Evolutionary conservation across 2,329 filamentous ascomycete species (phyloP).

Genomic region (Aspergillus viridinutans): DNA sequence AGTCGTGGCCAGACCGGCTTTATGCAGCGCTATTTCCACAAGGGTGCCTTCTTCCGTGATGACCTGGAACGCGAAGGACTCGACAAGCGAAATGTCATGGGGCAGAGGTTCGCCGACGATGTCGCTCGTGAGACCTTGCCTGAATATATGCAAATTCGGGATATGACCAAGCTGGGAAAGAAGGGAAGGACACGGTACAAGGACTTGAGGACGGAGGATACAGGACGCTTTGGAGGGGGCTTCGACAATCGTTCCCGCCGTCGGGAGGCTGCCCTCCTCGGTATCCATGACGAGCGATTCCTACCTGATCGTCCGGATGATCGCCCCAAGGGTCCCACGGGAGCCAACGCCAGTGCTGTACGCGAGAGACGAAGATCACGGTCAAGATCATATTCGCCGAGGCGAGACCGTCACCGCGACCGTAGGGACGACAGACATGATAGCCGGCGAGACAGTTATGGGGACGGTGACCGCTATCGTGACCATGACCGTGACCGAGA

Average conservation of each 20-base stretch:
- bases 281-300: constrained; percentile 45
- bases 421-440: constrained; percentile 29
- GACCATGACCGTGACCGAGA: constrained; percentile 44
- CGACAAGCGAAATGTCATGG: constrained; percentile 79
- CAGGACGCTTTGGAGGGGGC: constrained; percentile 68
- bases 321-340: constrained; percentile 37
- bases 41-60: constrained; percentile 90
- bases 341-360: constrained; percentile 44
- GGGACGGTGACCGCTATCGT: constrained; percentile 44
- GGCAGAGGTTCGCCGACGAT: constrained; percentile 76
- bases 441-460: no score
- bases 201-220: constrained; percentile 86
- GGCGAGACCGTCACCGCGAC: constrained; percentile 40
- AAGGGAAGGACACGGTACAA: constrained; percentile 88
- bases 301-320: constrained; percentile 40
- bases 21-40: constrained; percentile 96
- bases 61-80: constrained; percentile 72
- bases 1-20: constrained; percentile 75
- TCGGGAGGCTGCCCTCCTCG: constrained; percentile 31
- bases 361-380: constrained; percentile 33
- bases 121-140: constrained; percentile 81
- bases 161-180: constrained; percentile 89
- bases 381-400: constrained; percentile 51
- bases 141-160: constrained; percentile 85
- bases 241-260: constrained; percentile 24